phyloP scores from a whole-genome alignment of 2,329 filamentous ascomycete genomes.

The Ceratocystis cacaofunesta region DNA sequence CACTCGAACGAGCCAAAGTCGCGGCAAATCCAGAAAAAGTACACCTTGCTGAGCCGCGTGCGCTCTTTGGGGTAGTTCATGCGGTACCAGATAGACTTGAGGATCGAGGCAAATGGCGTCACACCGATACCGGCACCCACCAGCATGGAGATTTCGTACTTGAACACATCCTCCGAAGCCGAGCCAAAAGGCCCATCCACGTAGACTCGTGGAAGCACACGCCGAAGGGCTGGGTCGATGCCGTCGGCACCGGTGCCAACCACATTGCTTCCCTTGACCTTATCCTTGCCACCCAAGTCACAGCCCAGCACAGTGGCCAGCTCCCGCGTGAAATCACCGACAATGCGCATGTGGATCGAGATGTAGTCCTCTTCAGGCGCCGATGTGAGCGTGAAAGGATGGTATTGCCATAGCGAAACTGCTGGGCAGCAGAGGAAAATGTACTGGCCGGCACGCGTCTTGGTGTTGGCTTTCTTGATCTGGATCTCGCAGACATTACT shows the following conservation, averaged over 20 bases:
- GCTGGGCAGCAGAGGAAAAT: constrained; percentile 81
- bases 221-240: constrained; percentile 55
- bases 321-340: constrained; percentile 65
- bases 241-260: constrained; percentile 50
- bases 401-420: constrained; percentile 77
- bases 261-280: constrained; percentile 45
- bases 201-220: constrained; percentile 65
- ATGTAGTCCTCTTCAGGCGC: constrained; percentile 85
- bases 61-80: constrained; percentile 77
- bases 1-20: constrained; percentile 82
- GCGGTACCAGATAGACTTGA: constrained; percentile 87
- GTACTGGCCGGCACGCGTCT: constrained; percentile 69
- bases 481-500: constrained; percentile 83
- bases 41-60: constrained; percentile 68
- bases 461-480: constrained; percentile 80
- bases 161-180: constrained; percentile 79
- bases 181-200: constrained; percentile 76
- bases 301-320: constrained; percentile 60
- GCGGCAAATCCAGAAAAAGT: constrained; percentile 86
- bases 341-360: constrained; percentile 68
- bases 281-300: constrained; percentile 36
- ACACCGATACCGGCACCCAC: constrained; percentile 73
- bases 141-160: constrained; percentile 67
- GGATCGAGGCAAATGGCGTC: constrained; percentile 72
- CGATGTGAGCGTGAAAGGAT: constrained; percentile 74